Evolutionary conservation across 805 yeast species (phyloP).

Genomic region (Komagataella pseudopastoris): DNA sequence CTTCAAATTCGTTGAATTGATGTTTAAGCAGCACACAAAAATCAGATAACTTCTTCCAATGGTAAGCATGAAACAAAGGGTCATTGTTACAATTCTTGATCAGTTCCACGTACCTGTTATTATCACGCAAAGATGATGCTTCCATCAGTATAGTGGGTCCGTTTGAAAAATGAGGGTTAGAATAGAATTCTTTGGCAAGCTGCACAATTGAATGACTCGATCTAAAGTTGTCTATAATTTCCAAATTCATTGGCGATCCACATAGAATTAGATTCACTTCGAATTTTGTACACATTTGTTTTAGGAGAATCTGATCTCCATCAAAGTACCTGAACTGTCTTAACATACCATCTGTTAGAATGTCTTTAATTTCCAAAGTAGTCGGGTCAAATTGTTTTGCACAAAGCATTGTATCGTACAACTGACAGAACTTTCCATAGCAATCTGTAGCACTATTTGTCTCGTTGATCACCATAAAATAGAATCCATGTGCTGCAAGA

Average conservation of each 20-base stretch:
- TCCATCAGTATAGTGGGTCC: not conserved
- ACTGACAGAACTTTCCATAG: not conserved
- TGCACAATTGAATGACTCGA: not conserved
- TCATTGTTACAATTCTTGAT: not conserved
- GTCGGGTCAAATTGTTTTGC: not conserved
- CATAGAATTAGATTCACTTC: not conserved
- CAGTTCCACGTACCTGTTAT: not conserved
- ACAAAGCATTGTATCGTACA: not conserved
- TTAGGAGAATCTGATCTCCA: not conserved
- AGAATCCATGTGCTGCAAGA: slow-evolving; percentile 7
- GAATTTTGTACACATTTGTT: not conserved
- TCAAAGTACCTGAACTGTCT: not conserved
- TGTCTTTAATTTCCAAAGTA: not conserved
- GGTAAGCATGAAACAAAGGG: not conserved
- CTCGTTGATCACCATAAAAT: slow-evolving; percentile 6
- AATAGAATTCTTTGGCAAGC: not conserved
- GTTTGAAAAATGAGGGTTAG: not conserved
- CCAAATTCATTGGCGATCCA: not conserved
- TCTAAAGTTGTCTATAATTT: not conserved
- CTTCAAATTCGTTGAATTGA: not conserved
- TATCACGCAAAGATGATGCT: not conserved
- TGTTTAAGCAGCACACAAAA: not conserved
- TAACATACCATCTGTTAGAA: not conserved
- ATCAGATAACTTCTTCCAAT: not conserved
- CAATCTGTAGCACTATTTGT: slow-evolving; percentile 1